Evolutionary conservation across 805 yeast genomes (phyloP).

Genomic region (Ogataea dorogensis): DNA sequence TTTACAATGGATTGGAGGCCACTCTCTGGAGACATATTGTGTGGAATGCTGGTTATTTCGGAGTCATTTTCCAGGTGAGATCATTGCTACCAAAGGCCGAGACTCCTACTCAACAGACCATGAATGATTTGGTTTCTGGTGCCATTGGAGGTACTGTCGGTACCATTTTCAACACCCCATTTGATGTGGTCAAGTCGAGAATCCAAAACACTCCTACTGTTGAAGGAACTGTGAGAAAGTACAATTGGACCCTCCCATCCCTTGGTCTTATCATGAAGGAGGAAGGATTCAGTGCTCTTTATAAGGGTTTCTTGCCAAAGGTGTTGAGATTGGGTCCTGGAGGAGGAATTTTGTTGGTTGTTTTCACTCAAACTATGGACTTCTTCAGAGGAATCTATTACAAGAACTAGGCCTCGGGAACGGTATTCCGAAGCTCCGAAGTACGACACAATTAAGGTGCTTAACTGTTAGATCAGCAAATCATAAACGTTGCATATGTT

Average conservation of each 20-base stretch:
- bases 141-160: constrained; percentile 96
- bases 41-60: constrained; percentile 99
- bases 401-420: constrained; percentile 20
- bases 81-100: constrained; percentile 74
- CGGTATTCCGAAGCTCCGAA: constrained; percentile 2
- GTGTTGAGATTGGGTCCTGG: constrained; percentile 98
- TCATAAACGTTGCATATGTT: background rate
- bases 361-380: constrained; percentile 93
- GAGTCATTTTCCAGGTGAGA: constrained; percentile 87
- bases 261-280: constrained; percentile 72
- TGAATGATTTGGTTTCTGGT: constrained; percentile 89
- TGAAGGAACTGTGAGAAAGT: constrained; percentile 78
- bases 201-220: constrained; percentile 71
- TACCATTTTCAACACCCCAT: constrained; percentile 93
- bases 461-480: background rate
- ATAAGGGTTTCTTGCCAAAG: constrained; percentile 96
- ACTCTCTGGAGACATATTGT: constrained; percentile 94
- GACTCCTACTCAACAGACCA: constrained; percentile 67
- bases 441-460: background rate
- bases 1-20: constrained; percentile 94
- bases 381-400: constrained; percentile 69
- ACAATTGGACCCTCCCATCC: constrained; percentile 90
- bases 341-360: constrained; percentile 96
- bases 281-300: constrained; percentile 89
- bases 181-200: constrained; percentile 96